These are phyloP conservation scores for Marasmius fiardii DNA, from an alignment of 1,284 basidiomycete species.

Conservation along the genomic window DNA sequence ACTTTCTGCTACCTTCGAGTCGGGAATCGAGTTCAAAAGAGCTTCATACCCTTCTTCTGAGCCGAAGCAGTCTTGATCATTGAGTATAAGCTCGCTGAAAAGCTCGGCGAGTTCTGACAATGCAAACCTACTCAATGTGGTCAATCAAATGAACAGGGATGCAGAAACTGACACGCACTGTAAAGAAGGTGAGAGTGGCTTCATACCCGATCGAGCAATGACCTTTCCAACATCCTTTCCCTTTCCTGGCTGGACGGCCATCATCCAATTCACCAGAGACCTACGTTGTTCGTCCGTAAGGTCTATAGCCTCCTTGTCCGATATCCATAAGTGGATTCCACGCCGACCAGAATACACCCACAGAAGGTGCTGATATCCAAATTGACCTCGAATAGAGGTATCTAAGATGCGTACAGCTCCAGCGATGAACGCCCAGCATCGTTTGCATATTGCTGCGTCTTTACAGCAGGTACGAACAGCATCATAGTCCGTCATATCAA, in stretches of 20 bases:
- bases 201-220: slow-evolving; percentile 57
- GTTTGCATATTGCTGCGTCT: slow-evolving; percentile 86
- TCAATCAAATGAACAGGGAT: not conserved
- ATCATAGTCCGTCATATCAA: slow-evolving; percentile 99
- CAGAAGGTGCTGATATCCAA: slow-evolving; percentile 79
- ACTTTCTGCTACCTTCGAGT: slow-evolving; percentile 41
- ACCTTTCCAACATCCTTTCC: slow-evolving; percentile 84
- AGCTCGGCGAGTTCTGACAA: slow-evolving; percentile 48
- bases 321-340: slow-evolving; percentile 98
- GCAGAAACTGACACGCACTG: slow-evolving; percentile 41
- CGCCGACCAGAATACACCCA: slow-evolving; percentile 99
- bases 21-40: slow-evolving; percentile 76
- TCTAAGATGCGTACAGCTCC: slow-evolving; percentile 92
- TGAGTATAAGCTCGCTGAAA: slow-evolving; percentile 74
- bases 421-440: slow-evolving; percentile 95
- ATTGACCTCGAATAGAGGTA: slow-evolving; percentile 76
- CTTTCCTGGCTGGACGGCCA: slow-evolving; percentile 82
- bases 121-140: slow-evolving; percentile 37
- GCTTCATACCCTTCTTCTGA: slow-evolving; percentile 71
- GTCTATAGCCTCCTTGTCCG: slow-evolving; percentile 83
- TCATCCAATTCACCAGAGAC: slow-evolving; percentile 84
- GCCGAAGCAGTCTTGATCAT: slow-evolving; percentile 86
- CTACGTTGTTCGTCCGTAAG: slow-evolving; percentile 91
- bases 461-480: slow-evolving; percentile 93
- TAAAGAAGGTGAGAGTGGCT: slow-evolving; percentile 67